Evolutionary conservation across 345 rosid genomes (phyloP).

Genomic region (Eucalyptus microcorys): DNA sequence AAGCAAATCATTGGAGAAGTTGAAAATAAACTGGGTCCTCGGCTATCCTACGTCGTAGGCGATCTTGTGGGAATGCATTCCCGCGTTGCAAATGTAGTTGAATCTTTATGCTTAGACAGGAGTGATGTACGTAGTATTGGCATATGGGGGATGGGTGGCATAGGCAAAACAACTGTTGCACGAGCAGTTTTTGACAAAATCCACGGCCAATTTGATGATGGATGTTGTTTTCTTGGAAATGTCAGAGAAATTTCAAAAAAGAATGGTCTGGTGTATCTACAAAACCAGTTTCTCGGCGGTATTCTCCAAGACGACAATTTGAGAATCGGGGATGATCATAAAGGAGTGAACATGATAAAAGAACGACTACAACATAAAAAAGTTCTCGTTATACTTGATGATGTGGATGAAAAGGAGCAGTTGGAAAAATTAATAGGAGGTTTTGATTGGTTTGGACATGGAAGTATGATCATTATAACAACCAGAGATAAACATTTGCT

Average conservation of each 20-base stretch:
- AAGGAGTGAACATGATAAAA: neutral
- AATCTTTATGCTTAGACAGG: neutral
- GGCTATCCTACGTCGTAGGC: neutral
- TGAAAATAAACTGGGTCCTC: neutral
- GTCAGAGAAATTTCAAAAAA: constrained; percentile 4
- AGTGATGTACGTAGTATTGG: neutral
- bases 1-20: neutral
- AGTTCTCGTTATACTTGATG: neutral
- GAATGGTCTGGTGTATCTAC: neutral
- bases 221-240: neutral
- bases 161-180: neutral
- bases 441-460: neutral
- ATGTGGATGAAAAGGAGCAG: neutral
- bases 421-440: neutral
- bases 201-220: constrained; percentile 4
- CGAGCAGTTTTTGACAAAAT: neutral
- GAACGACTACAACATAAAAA: neutral
- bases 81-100: neutral
- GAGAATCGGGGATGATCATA: neutral
- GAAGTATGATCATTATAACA: constrained; percentile 2
- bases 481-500: neutral
- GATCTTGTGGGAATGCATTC: neutral
- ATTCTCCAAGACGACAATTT: neutral
- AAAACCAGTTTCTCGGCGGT: neutral
- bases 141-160: neutral